Conservation (phyloP, 345 rosid species). For the Syzygium aqueum region DNA sequence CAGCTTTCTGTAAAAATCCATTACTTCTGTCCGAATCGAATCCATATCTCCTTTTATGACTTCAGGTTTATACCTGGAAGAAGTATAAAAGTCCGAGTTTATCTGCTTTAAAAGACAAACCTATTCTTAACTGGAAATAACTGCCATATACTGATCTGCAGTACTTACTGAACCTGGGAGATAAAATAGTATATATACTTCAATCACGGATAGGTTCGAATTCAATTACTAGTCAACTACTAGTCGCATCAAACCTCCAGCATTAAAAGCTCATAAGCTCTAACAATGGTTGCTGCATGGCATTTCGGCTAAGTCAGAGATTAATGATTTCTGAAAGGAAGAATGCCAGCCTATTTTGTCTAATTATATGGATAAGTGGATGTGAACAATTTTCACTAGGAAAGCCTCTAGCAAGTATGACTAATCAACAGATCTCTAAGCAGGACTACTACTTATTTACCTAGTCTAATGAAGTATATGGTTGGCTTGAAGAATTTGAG, state of each 20-base stretch:
- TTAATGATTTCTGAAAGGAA: background rate
- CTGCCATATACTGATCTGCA: background rate
- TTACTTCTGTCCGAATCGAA: slow-evolving; percentile 60
- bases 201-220: background rate
- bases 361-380: background rate
- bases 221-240: background rate
- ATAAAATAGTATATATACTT: background rate
- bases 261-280: background rate
- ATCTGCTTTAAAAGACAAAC: background rate
- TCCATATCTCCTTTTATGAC: slow-evolving; percentile 94
- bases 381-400: background rate
- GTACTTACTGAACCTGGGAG: background rate
- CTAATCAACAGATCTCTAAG: background rate
- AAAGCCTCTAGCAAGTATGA: background rate
- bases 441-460: background rate
- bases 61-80: background rate
- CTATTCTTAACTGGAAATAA: background rate
- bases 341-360: background rate
- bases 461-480: background rate
- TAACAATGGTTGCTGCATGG: background rate
- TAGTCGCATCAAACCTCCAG: background rate
- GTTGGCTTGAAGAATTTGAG: background rate
- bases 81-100: background rate
- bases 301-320: background rate
- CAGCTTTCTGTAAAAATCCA: slow-evolving; percentile 45